Evolutionary conservation across 371 early-diverging fungal species (phyloP).

Genomic region (Apophysomyces elegans): DNA sequence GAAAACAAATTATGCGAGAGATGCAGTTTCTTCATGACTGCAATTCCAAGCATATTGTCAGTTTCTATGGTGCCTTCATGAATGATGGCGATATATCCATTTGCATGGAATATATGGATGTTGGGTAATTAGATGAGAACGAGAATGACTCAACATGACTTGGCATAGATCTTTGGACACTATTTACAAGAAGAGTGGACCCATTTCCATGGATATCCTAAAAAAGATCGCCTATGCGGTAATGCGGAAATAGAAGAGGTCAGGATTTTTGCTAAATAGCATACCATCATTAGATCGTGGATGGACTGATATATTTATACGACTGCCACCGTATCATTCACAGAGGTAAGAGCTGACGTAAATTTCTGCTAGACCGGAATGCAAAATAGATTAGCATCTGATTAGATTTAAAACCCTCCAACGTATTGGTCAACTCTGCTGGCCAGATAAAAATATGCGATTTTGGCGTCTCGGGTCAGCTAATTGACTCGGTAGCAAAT

Average conservation of each 20-base stretch:
- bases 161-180: constrained; percentile 63
- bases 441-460: constrained; percentile 86
- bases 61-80: constrained; percentile 82
- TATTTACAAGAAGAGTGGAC: constrained; percentile 72
- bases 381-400: neutral
- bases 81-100: constrained; percentile 78
- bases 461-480: constrained; percentile 80
- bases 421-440: constrained; percentile 69
- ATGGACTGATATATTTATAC: constrained; percentile 76
- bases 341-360: constrained; percentile 49
- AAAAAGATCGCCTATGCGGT: constrained; percentile 72
- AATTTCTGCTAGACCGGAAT: neutral
- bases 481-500: constrained; percentile 74
- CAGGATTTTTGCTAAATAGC: neutral
- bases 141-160: neutral
- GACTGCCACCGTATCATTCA: constrained; percentile 79
- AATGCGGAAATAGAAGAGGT: constrained; percentile 15
- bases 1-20: constrained; percentile 79
- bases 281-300: constrained; percentile 46
- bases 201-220: constrained; percentile 70
- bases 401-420: constrained; percentile 73
- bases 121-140: constrained; percentile 51
- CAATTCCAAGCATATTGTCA: constrained; percentile 76
- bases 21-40: constrained; percentile 81
- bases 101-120: constrained; percentile 87